Evolutionary conservation across 1,139 yeast species (phyloP).

Genomic region (Candida pseudoviswanathii): DNA sequence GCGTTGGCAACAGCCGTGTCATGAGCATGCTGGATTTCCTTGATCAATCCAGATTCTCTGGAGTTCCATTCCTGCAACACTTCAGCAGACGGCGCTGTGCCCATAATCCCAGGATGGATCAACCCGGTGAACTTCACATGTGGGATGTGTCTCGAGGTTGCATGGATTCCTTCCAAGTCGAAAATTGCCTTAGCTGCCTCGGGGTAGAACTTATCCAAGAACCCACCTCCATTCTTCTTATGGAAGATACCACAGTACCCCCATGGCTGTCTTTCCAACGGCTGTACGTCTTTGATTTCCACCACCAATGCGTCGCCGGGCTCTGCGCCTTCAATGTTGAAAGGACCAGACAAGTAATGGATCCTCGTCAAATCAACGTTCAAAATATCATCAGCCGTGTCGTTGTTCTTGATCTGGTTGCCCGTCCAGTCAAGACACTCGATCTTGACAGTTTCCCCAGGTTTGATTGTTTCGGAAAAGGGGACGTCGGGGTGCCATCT

Average conservation of each 20-base stretch:
- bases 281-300: slow-evolving; percentile 53
- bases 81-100: slow-evolving; percentile 48
- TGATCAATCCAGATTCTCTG: slow-evolving; percentile 37
- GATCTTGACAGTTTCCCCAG: slow-evolving; percentile 44
- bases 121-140: slow-evolving; percentile 45
- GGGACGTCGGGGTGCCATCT: slow-evolving; percentile 59
- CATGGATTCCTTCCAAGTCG: slow-evolving; percentile 53
- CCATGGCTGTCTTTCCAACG: slow-evolving; percentile 54
- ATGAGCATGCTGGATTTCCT: slow-evolving; percentile 29
- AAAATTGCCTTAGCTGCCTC: slow-evolving; percentile 53
- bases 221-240: slow-evolving; percentile 52
- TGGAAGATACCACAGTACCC: slow-evolving; percentile 53
- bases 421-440: slow-evolving; percentile 59
- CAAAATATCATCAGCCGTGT: slow-evolving; percentile 48
- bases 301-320: slow-evolving; percentile 52
- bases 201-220: slow-evolving; percentile 49
- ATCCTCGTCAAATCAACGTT: slow-evolving; percentile 45
- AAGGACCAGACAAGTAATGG: slow-evolving; percentile 53
- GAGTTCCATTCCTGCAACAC: slow-evolving; percentile 45
- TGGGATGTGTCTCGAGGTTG: slow-evolving; percentile 51
- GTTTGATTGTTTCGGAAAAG: slow-evolving; percentile 35
- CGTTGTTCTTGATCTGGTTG: slow-evolving; percentile 48
- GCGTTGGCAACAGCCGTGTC: slow-evolving; percentile 43
- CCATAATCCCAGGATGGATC: slow-evolving; percentile 53
- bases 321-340: slow-evolving; percentile 44